Conservation (phyloP, 2,329 filamentous ascomycete genomes). For the Fusarium xylarioides region DNA sequence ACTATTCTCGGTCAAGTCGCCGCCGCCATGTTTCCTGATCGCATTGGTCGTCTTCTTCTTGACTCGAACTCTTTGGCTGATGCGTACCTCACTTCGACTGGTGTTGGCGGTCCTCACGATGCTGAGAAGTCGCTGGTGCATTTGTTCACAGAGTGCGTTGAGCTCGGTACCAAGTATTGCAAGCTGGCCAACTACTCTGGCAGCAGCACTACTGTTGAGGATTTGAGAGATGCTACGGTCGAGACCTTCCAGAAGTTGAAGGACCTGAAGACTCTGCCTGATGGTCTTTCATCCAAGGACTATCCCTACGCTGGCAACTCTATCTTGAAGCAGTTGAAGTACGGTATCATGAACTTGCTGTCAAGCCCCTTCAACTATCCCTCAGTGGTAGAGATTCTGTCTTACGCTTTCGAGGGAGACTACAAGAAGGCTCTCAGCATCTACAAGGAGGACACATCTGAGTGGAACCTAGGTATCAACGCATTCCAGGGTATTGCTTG, state of each 20-base stretch:
- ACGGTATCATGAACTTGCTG: conserved; percentile 13
- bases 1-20: conserved; percentile 33
- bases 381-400: conserved; percentile 1
- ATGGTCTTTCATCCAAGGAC: neutral
- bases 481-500: conserved; percentile 26
- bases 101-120: conserved; percentile 17
- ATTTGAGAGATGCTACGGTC: conserved; percentile 1
- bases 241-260: conserved; percentile 16
- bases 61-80: conserved; percentile 31
- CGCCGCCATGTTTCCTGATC: conserved; percentile 38
- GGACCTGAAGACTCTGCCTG: neutral
- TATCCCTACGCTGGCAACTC: conserved; percentile 19
- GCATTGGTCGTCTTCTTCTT: conserved; percentile 36
- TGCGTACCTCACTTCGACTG: conserved; percentile 13
- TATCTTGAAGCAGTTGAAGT: conserved; percentile 11
- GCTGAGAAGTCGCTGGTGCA: conserved; percentile 18
- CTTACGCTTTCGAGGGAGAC: neutral
- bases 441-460: conserved; percentile 2
- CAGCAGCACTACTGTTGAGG: conserved; percentile 5
- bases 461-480: conserved; percentile 22
- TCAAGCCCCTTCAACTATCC: conserved; percentile 6
- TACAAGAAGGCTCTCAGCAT: conserved; percentile 17
- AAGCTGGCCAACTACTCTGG: conserved; percentile 26
- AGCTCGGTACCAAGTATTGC: conserved; percentile 19
- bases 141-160: conserved; percentile 25